Base-by-base conservation (phyloP, 75 land plant species). In the Ceratopteris richardii region DNA sequence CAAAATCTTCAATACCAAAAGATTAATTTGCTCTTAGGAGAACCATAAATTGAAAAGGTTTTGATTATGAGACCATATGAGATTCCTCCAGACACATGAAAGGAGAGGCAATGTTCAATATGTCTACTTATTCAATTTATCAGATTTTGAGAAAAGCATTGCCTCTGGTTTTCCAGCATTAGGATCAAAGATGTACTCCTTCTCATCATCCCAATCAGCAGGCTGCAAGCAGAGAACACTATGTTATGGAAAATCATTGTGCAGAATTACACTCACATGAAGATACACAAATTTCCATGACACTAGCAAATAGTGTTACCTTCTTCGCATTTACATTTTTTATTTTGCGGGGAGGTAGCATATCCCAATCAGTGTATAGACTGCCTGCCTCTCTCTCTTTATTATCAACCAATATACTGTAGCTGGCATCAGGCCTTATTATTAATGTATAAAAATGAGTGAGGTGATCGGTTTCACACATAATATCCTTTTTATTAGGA, bases 291-390 rank as follows among this genome's bases (percentile, higher is more conserved):
- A 33, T 33, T 33, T 33, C 3, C 7, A 9, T 3, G 37, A 9
- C 37, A 33, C 37, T 33, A 33, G 37, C 37, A 3, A 33, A 33
- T n/a, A 33, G 37, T 14, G 17, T 21, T 29, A 89, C 99, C 91
- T 84, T 94, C 71, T 81, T 86, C 7, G 96, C 91, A 47, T 72
- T 56, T 23, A 82, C 67, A 68, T 75, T 91, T 61, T 90, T 90
- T 58, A 94, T 79, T 66, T 84, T 86, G 23, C 78, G 58, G 4
- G 99, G 99, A 20, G 99, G 96, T 41, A 94, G 79, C 28, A 94
- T 86, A 60, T 90, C 96, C 87, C 87, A 94, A 68, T 94, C 99
- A 44, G 70, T 84, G 54, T 90, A 86, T 58, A 94, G 52, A 71
- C 92, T 87, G n/a, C 95, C 95, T 42, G 81, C 77, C 47, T 86